phyloP scores from a whole-genome alignment of 2,329 filamentous ascomycete genomes.

The Ophiostoma montium region DNA sequence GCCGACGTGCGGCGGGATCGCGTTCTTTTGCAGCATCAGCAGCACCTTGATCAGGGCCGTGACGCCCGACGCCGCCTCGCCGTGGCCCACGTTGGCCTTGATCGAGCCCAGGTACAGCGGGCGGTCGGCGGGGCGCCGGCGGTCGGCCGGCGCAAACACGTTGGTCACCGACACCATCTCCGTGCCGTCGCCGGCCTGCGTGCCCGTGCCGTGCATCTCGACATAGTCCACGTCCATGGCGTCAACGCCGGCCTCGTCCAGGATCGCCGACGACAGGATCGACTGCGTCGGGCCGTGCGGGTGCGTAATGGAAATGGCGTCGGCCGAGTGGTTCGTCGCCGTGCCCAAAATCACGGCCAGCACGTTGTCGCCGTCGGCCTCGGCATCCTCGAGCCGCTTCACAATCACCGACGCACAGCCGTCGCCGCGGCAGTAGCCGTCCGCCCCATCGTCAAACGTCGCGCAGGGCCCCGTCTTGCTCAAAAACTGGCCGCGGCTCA shows the following conservation, averaged over 20 bases:
- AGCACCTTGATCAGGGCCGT: conserved; percentile 52
- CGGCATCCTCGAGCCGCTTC: conserved; percentile 66
- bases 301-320: conserved; percentile 71
- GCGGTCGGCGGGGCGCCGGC: conserved; percentile 31
- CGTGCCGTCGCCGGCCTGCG: conserved; percentile 67
- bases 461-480: conserved; percentile 65
- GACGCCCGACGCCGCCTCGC: conserved; percentile 46
- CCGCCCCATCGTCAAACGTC: conserved; percentile 66
- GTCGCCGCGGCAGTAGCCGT: conserved; percentile 73
- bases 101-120: conserved; percentile 48
- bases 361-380: conserved; percentile 61
- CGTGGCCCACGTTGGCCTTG: conserved; percentile 51
- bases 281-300: conserved; percentile 68
- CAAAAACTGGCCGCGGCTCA: conserved; percentile 65
- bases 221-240: conserved; percentile 69
- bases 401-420: conserved; percentile 57
- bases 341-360: conserved; percentile 64
- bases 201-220: conserved; percentile 84
- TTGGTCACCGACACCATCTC: conserved; percentile 67
- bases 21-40: conserved; percentile 47
- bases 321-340: conserved; percentile 68
- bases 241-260: conserved; percentile 60
- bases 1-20: conserved; percentile 51
- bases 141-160: conserved; percentile 33
- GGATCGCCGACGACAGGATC: conserved; percentile 52